These are phyloP conservation scores for Lodderomyces margitis DNA, from an alignment of 1,139 yeast species.

Conservation along the genomic window DNA sequence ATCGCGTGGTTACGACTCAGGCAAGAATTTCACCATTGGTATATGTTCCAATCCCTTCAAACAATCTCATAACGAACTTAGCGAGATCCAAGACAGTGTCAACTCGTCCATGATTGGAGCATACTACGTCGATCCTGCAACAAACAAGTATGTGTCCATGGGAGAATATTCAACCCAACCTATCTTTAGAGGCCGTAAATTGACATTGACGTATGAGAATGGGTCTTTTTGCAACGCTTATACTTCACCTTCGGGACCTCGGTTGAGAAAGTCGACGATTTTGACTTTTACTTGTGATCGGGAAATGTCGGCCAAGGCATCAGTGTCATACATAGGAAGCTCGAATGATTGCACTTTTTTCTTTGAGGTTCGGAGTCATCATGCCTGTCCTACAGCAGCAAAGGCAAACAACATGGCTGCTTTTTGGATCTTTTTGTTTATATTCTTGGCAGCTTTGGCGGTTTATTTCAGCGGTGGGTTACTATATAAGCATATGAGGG, in stretches of 20 bases:
- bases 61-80: constrained; percentile 25
- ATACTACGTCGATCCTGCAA: constrained; percentile 54
- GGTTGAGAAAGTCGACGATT: constrained; percentile 58
- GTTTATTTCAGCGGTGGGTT: constrained; percentile 59
- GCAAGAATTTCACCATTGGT: constrained; percentile 75
- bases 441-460: constrained; percentile 50
- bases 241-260: constrained; percentile 36
- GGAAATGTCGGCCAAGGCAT: constrained; percentile 65
- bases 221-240: constrained; percentile 65
- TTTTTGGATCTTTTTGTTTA: constrained; percentile 57
- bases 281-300: constrained; percentile 79
- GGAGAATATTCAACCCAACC: constrained; percentile 66
- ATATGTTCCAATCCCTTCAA: constrained; percentile 69
- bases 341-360: constrained; percentile 76
- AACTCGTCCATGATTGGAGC: constrained; percentile 64
- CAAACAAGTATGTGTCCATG: constrained; percentile 56
- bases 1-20: constrained; percentile 69
- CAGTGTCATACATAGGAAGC: constrained; percentile 68
- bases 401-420: constrained; percentile 50
- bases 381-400: constrained; percentile 84
- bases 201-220: constrained; percentile 65
- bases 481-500: constrained; percentile 35
- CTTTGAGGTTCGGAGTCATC: constrained; percentile 82
- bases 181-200: constrained; percentile 65
- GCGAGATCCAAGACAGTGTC: constrained; percentile 36